Percentiles rank a stretch among this genome's conserved stretches.
Conservation (phyloP, 345 rosid genomes). For the Carallia brachiata region DNA sequence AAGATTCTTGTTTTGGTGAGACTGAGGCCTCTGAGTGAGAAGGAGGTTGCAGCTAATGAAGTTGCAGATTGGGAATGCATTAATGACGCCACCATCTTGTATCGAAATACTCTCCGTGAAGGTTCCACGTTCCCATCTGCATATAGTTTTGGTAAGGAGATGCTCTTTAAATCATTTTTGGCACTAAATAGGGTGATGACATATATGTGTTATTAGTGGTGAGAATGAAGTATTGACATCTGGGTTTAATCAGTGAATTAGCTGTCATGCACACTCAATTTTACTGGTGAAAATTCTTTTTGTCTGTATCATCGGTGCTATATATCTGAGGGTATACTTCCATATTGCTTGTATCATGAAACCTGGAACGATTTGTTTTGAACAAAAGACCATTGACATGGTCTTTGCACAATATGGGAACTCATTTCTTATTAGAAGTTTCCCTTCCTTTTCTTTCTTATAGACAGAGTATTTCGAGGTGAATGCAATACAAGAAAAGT, state of each 20-base stretch:
- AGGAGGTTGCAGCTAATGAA: constrained; percentile 70
- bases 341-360: constrained; percentile 1
- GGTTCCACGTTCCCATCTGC: constrained; percentile 92
- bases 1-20: constrained; percentile 90
- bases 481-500: constrained; percentile 76
- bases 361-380: neutral
- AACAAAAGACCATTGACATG: neutral
- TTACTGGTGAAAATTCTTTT: constrained; percentile 3
- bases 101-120: constrained; percentile 90
- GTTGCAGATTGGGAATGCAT: constrained; percentile 97
- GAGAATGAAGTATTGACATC: constrained; percentile 8
- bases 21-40: constrained; percentile 89
- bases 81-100: constrained; percentile 73
- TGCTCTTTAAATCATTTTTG: neutral
- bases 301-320: neutral
- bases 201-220: neutral
- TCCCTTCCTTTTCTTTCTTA: constrained; percentile 11
- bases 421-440: neutral
- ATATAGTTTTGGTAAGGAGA: constrained; percentile 72
- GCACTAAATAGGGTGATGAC: neutral
- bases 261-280: neutral
- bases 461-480: constrained; percentile 93
- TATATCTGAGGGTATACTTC: neutral
- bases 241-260: constrained; percentile 5
- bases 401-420: neutral